Evolutionary conservation across 179 eudicot species (phyloP).

Genomic region (Corrigiola litoralis): DNA sequence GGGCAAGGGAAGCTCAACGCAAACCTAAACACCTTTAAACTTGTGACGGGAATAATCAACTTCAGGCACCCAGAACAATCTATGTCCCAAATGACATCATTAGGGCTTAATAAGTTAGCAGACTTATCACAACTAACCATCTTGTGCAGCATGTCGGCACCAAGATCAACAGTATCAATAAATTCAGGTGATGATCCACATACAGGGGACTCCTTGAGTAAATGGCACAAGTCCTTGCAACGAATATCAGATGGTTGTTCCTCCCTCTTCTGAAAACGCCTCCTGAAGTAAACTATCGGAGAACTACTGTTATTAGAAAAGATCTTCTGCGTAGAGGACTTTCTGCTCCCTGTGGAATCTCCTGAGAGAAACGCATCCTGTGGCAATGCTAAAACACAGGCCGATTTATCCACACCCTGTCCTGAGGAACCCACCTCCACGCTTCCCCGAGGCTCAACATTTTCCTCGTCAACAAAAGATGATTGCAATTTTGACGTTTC

Average conservation of each 20-base stretch:
- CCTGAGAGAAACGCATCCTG: conserved; percentile 24
- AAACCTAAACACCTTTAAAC: conserved; percentile 31
- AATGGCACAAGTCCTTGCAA: conserved; percentile 11
- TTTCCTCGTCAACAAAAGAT: conserved; percentile 24
- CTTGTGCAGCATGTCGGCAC: conserved; percentile 10
- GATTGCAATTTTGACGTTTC: conserved; percentile 22
- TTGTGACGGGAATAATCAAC: conserved; percentile 28
- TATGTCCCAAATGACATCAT: conserved; percentile 31
- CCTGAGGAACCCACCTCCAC: conserved; percentile 25
- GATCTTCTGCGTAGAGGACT: conserved; percentile 21
- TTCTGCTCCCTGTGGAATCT: conserved; percentile 17
- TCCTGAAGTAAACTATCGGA: conserved; percentile 67
- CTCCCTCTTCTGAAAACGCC: conserved; percentile 49
- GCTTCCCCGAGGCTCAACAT: conserved; percentile 18
- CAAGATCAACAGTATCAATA: conserved; percentile 22
- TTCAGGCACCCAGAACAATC: conserved; percentile 38
- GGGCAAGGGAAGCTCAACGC: conserved; percentile 29
- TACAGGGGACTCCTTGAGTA: conserved; percentile 12
- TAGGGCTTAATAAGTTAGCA: conserved; percentile 15
- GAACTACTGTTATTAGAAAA: conserved; percentile 21
- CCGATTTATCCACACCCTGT: conserved; percentile 18
- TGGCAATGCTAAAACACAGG: conserved; percentile 21
- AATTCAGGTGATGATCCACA: conserved; percentile 20
- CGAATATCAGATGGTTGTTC: conserved; percentile 14
- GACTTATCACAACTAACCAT: conserved; percentile 20